phyloP scores from a whole-genome alignment of 805 yeast genomes.

The Yarrowia sp. region DNA sequence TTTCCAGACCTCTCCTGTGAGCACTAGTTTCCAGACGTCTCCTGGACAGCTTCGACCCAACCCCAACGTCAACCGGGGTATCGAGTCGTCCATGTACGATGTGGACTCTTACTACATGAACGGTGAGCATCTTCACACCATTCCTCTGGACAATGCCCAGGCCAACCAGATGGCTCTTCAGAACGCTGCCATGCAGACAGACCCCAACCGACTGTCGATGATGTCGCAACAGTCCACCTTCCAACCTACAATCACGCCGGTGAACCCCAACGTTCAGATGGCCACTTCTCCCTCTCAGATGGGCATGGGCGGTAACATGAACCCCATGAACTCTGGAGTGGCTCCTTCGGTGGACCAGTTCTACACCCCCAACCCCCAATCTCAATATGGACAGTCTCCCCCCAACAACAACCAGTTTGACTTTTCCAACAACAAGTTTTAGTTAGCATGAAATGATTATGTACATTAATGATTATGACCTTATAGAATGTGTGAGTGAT shows the following conservation, averaged over 20 bases:
- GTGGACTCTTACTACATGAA: slow-evolving; percentile 37
- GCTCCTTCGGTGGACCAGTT: slow-evolving; percentile 32
- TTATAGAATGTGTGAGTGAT: background rate
- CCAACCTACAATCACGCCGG: slow-evolving; percentile 25
- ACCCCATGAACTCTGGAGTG: slow-evolving; percentile 12
- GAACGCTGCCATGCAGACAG: slow-evolving; percentile 29
- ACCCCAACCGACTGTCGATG: slow-evolving; percentile 27
- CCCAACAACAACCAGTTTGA: slow-evolving; percentile 36
- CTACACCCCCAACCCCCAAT: slow-evolving; percentile 37
- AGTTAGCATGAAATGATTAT: slow-evolving; percentile 27
- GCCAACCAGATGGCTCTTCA: slow-evolving; percentile 30
- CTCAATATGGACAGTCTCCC: slow-evolving; percentile 33
- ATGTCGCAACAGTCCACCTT: slow-evolving; percentile 26
- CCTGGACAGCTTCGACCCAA: slow-evolving; percentile 26
- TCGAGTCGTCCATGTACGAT: slow-evolving; percentile 39
- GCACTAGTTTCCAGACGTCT: slow-evolving; percentile 2
- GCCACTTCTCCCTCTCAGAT: slow-evolving; percentile 22
- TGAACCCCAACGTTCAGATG: slow-evolving; percentile 14
- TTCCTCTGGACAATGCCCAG: slow-evolving; percentile 28
- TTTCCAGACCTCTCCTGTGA: background rate
- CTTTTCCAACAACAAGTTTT: slow-evolving; percentile 35
- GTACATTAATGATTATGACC: slow-evolving; percentile 39
- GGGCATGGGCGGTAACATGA: slow-evolving; percentile 1
- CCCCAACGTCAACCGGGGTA: slow-evolving; percentile 36
- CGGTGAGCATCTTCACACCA: slow-evolving; percentile 28